Conservation (phyloP, 78 protist genomes). For the Fonticula alba region DNA sequence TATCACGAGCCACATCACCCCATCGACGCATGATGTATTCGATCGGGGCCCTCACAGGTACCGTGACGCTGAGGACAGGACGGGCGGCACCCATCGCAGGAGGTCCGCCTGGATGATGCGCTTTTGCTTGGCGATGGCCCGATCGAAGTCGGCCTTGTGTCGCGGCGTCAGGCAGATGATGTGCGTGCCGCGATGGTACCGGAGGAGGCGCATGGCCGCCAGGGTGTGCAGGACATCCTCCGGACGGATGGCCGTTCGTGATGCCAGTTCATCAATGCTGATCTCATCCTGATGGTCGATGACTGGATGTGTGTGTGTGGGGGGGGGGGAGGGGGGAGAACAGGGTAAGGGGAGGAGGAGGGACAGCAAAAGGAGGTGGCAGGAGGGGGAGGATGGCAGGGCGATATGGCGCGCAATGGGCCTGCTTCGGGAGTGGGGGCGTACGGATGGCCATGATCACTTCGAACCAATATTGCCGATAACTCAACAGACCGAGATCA, state of each 20-base stretch:
- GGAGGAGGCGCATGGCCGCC: background rate
- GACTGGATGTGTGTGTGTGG: background rate
- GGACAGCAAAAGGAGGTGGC: background rate
- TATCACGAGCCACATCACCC: no score
- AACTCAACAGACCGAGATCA: conserved; percentile 55
- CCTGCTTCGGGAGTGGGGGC: background rate
- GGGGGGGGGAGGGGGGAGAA: no score
- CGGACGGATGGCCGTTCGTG: conserved; percentile 5
- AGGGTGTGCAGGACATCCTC: conserved; percentile 20
- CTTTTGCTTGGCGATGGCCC: background rate
- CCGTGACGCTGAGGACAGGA: no score
- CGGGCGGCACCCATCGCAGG: no score
- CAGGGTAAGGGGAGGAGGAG: background rate
- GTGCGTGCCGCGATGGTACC: conserved; percentile 19
- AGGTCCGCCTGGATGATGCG: conserved; percentile 2
- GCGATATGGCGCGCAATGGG: background rate
- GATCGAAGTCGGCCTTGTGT: conserved; percentile 14
- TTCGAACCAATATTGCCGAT: conserved; percentile 36
- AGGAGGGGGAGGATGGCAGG: background rate
- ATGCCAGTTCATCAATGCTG: conserved; percentile 4
- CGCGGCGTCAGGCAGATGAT: conserved; percentile 21
- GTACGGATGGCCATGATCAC: background rate
- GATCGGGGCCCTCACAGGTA: no score
- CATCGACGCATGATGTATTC: no score
- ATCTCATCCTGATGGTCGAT: background rate